Evolutionary conservation across 768 basidiomycete species (phyloP).

Genomic region (Rossbeevera mucosa): DNA sequence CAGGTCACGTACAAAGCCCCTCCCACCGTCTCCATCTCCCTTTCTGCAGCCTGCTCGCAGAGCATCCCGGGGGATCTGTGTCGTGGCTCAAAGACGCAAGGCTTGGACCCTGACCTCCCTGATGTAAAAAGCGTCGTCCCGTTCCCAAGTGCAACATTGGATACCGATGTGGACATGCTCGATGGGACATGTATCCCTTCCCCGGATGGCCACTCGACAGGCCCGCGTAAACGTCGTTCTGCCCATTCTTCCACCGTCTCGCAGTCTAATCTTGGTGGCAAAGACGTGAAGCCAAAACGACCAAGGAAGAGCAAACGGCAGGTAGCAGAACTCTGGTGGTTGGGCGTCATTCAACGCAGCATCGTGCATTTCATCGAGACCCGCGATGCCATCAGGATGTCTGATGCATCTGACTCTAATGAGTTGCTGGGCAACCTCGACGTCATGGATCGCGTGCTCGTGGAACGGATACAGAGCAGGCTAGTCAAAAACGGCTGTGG

Average conservation of each 20-base stretch:
- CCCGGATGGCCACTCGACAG: neutral
- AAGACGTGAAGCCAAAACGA: constrained; percentile 27
- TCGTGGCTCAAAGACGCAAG: constrained; percentile 4
- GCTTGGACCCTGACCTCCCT: constrained; percentile 21
- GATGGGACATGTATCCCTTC: constrained; percentile 21
- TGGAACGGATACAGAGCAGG: constrained; percentile 29
- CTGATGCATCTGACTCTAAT: constrained; percentile 3
- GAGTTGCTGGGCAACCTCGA: constrained; percentile 7
- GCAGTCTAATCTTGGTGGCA: constrained; percentile 10
- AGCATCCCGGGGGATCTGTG: neutral
- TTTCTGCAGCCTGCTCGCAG: constrained; percentile 33
- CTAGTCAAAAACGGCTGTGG: constrained; percentile 31
- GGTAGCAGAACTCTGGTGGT: constrained; percentile 34
- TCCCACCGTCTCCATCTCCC: constrained; percentile 36
- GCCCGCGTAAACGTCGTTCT: constrained; percentile 32
- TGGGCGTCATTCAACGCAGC: constrained; percentile 35
- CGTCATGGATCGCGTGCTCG: constrained; percentile 33
- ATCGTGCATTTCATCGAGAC: constrained; percentile 23
- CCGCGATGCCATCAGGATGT: constrained; percentile 5
- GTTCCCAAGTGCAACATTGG: constrained; percentile 32
- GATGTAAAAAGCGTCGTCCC: constrained; percentile 33
- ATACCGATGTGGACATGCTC: constrained; percentile 23
- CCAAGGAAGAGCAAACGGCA: constrained; percentile 30
- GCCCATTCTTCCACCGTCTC: constrained; percentile 29
- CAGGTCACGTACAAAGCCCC: constrained; percentile 30